These are phyloP conservation scores for Pichia scutulata DNA, from an alignment of 805 yeast genomes.

Conservation along the genomic window DNA sequence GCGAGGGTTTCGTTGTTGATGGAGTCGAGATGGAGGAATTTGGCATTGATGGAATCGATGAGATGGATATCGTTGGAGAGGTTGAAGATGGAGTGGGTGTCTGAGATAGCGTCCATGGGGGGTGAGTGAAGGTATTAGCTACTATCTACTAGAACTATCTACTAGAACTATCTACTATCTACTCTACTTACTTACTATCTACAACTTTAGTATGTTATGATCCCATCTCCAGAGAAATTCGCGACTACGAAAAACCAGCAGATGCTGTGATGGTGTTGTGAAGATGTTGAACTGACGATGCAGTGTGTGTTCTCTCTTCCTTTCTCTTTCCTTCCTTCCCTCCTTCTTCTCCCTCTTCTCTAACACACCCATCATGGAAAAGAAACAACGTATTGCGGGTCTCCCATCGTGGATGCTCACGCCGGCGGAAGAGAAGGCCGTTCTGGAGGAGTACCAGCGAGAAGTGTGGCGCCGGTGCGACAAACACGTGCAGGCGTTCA, in stretches of 20 bases:
- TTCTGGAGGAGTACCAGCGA: slow-evolving; percentile 62
- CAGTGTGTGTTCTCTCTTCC: no score
- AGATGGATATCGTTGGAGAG: slow-evolving; percentile 1
- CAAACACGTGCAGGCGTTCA: slow-evolving; percentile 57
- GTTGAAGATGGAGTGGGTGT: neutral
- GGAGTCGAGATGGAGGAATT: neutral
- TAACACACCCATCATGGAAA: neutral
- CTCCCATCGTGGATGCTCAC: slow-evolving; percentile 72
- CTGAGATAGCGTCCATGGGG: neutral
- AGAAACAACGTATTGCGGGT: slow-evolving; percentile 27
- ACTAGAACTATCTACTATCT: no score
- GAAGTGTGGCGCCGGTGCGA: slow-evolving; percentile 62
- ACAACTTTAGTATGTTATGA: no score
- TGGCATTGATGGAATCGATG: neutral
- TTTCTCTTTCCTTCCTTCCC: no score
- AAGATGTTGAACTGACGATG: no score
- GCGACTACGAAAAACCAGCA: no score
- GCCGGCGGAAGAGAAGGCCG: slow-evolving; percentile 68
- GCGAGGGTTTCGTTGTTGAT: neutral
- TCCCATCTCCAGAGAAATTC: no score
- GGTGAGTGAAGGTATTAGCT: no score
- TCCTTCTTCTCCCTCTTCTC: neutral
- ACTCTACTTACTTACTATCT: no score
- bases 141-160: no score
- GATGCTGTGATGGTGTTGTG: no score